Percentiles rank a stretch among this genome's conserved stretches.
These are phyloP conservation scores for Ophiocordyceps camponoti-leonardi DNA, from an alignment of 2,329 filamentous ascomycete genomes.

Conservation along the genomic window DNA sequence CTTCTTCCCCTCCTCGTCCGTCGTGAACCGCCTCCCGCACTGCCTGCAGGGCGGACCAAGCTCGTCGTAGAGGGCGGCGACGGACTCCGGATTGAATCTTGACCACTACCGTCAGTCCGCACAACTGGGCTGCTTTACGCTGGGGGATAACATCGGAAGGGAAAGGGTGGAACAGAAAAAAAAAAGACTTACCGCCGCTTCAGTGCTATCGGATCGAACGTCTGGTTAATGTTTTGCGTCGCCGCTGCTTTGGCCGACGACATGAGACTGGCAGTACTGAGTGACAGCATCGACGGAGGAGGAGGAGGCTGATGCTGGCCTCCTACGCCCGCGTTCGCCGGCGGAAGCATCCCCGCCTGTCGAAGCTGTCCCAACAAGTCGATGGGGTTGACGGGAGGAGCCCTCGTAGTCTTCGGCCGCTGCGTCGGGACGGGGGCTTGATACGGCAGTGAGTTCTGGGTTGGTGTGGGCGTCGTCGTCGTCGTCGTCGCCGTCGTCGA, in stretches of 20 bases:
- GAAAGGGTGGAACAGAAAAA: too few relatives aligned
- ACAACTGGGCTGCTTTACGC: too few relatives aligned
- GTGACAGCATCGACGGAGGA: conserved; percentile 14
- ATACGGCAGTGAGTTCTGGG: conserved; percentile 18
- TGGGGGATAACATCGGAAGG: too few relatives aligned
- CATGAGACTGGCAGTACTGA: conserved; percentile 19
- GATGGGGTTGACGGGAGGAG: conserved; percentile 23
- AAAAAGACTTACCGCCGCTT: conserved; percentile 47
- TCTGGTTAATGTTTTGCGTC: neutral
- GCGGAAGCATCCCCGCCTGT: conserved; percentile 46
- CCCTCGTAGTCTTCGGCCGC: neutral
- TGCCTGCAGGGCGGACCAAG: conserved; percentile 79
- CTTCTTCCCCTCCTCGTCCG: conserved; percentile 59
- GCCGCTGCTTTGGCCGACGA: conserved; percentile 9
- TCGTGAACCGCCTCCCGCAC: conserved; percentile 74
- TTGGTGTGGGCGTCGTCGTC: conserved; percentile 28
- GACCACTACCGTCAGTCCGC: neutral
- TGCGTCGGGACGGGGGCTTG: conserved; percentile 4
- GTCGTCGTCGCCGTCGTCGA: conserved; percentile 28
- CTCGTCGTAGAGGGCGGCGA: conserved; percentile 61
- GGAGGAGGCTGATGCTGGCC: conserved; percentile 8
- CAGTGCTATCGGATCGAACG: conserved; percentile 47
- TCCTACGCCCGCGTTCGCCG: conserved; percentile 17
- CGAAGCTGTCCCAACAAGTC: conserved; percentile 51
- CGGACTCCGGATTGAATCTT: conserved; percentile 57